Conservation (phyloP, 352 stramenopile genomes). For the Phytophthora colocasiae region DNA sequence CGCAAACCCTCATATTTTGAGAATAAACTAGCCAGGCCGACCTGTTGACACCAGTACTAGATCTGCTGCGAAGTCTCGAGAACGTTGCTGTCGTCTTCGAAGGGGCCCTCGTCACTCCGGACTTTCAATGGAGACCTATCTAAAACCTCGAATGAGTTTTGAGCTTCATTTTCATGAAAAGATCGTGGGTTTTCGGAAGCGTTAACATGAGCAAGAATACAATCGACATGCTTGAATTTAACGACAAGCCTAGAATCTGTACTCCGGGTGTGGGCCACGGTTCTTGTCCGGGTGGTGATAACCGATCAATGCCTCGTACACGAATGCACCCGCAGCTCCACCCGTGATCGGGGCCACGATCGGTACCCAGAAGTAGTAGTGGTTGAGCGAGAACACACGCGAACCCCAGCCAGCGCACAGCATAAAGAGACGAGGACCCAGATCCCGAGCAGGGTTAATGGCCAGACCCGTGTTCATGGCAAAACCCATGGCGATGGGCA, state of each 20-base stretch:
- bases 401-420: constrained; percentile 50
- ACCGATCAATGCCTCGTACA: constrained; percentile 46
- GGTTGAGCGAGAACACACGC: constrained; percentile 44
- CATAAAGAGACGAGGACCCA: constrained; percentile 58
- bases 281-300: constrained; percentile 55
- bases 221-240: too few relatives aligned
- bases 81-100: not conserved
- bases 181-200: too few relatives aligned
- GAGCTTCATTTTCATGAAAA: too few relatives aligned
- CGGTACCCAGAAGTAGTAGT: constrained; percentile 67
- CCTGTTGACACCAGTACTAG: too few relatives aligned
- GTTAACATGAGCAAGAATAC: too few relatives aligned
- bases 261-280: constrained; percentile 28
- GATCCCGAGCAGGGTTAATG: constrained; percentile 74
- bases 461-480: constrained; percentile 84
- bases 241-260: constrained; percentile 20
- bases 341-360: constrained; percentile 53
- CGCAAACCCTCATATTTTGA: too few relatives aligned
- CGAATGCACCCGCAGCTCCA: constrained; percentile 35
- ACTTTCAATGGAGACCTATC: too few relatives aligned
- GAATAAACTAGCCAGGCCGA: too few relatives aligned
- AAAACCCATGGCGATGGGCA: constrained; percentile 78
- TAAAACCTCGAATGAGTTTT: too few relatives aligned
- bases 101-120: not conserved
- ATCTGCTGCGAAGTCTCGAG: too few relatives aligned